A percentile compares a stretch with the other conserved stretches of the same genome.
Conservation (phyloP, 2,329 filamentous ascomycete genomes). For the Hypoxylon sp. region DNA sequence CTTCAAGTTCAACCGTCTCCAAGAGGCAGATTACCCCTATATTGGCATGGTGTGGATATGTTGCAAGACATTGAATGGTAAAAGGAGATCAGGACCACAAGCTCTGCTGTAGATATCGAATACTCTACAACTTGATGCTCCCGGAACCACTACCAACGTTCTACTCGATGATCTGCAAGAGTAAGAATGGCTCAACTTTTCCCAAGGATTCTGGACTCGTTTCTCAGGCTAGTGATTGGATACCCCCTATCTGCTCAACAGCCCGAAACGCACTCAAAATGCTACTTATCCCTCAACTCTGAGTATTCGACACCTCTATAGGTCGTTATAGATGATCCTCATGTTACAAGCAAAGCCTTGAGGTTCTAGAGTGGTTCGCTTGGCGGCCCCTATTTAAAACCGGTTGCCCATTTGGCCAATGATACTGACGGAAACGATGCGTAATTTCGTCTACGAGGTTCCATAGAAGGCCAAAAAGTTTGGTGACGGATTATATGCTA, state of each 20-base stretch:
- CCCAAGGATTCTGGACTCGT: not conserved
- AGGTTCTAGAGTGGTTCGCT: not conserved
- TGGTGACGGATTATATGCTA: not conserved
- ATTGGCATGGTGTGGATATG: not conserved
- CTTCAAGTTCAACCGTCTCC: not conserved
- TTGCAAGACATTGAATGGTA: not conserved
- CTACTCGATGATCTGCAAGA: not conserved
- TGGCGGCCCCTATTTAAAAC: not conserved
- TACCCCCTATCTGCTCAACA: not conserved
- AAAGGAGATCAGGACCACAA: too few relatives aligned
- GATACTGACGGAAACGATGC: not conserved
- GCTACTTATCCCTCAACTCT: not conserved
- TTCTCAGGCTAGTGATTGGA: not conserved
- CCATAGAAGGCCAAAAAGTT: not conserved
- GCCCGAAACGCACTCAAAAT: not conserved
- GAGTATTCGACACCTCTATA: not conserved
- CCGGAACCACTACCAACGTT: not conserved
- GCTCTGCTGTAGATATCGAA: not conserved
- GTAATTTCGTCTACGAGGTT: not conserved
- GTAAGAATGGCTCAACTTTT: not conserved
- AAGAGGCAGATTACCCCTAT: not conserved
- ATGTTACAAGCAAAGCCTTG: not conserved
- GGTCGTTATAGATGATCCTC: not conserved
- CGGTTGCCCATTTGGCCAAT: not conserved
- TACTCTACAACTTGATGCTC: not conserved